These are phyloP conservation scores for Rhexocercosporidium sp. DNA, from an alignment of 2,329 filamentous ascomycete species.

Conservation along the genomic window DNA sequence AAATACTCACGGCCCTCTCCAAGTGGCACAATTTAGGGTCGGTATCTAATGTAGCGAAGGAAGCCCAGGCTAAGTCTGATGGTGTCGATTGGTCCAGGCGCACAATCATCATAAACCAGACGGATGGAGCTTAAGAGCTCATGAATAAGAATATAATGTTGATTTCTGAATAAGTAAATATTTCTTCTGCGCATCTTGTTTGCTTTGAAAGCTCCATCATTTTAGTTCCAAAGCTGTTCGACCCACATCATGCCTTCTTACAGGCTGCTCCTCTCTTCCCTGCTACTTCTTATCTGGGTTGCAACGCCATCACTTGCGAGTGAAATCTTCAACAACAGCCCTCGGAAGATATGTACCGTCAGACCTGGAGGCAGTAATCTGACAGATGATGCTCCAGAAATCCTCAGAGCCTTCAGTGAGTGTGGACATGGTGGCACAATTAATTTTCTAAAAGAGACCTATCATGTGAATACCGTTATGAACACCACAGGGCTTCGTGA, in stretches of 20 bases:
- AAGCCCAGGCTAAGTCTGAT: neutral
- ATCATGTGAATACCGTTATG: slow-evolving; percentile 51
- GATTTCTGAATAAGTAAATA: neutral
- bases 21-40: too few relatives aligned
- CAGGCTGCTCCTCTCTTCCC: neutral
- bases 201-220: neutral
- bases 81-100: too few relatives aligned
- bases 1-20: neutral
- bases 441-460: slow-evolving; percentile 50
- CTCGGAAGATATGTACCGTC: slow-evolving; percentile 22
- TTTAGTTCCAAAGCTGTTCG: neutral
- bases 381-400: slow-evolving; percentile 49
- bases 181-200: neutral
- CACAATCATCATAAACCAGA: too few relatives aligned
- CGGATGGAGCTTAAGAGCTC: neutral
- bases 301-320: neutral
- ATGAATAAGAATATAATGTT: neutral
- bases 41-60: neutral
- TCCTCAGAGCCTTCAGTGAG: slow-evolving; percentile 47
- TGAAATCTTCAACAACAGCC: neutral
- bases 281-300: neutral
- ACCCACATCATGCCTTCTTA: neutral
- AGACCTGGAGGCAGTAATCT: slow-evolving; percentile 8
- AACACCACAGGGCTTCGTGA: slow-evolving; percentile 50
- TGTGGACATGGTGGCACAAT: slow-evolving; percentile 49